phyloP scores from a whole-genome alignment of 345 rosid genomes.

The Eucalyptus sp. region DNA sequence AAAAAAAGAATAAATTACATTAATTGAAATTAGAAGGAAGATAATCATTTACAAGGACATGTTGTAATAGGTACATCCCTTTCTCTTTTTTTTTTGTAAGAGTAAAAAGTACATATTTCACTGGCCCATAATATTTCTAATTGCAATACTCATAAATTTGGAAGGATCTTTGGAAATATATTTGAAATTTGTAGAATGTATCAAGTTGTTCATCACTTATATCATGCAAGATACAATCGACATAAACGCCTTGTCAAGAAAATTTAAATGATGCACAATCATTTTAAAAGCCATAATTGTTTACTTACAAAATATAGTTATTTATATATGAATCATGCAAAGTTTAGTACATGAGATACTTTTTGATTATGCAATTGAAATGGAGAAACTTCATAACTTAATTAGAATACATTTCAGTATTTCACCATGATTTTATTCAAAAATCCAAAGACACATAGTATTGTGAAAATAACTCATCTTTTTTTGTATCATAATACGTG shows the following conservation, averaged over 20 bases:
- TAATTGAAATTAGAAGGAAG: background rate
- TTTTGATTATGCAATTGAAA: background rate
- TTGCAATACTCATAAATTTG: background rate
- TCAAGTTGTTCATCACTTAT: background rate
- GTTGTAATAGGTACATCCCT: background rate
- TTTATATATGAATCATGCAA: background rate
- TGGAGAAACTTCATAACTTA: background rate
- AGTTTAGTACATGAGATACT: background rate
- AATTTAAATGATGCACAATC: background rate
- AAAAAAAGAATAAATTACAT: no score
- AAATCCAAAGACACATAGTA: background rate
- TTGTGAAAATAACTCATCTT: background rate
- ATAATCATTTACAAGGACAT: no score
- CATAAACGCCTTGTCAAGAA: background rate
- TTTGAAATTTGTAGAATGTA: background rate
- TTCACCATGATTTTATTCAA: background rate
- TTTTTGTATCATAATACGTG: background rate
- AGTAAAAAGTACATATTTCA: no score
- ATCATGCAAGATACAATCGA: background rate
- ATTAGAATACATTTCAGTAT: background rate
- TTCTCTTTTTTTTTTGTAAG: no score
- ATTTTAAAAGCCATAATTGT: background rate
- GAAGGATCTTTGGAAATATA: background rate
- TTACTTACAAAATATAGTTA: background rate
- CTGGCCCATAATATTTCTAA: background rate